Conservation (phyloP, 805 yeast species). For the Yarrowia sp. region DNA sequence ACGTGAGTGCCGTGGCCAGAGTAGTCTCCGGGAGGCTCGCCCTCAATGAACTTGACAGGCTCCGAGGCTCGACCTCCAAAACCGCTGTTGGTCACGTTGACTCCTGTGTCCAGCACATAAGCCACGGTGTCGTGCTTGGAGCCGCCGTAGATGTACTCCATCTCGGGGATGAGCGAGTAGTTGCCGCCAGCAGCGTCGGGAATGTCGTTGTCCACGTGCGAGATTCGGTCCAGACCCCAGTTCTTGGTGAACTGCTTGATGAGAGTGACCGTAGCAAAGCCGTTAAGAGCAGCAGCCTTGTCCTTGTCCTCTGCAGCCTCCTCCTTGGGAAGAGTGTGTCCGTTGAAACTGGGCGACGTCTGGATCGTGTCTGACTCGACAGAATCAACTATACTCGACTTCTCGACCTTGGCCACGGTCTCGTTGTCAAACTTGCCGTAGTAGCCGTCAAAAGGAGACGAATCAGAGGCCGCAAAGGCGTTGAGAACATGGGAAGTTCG, state of each 20-base stretch:
- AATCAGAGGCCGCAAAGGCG: constrained; percentile 1
- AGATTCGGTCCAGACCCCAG: constrained; percentile 92
- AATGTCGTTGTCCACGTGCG: constrained; percentile 48
- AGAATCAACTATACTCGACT: constrained; percentile 4
- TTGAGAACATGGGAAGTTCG: neutral
- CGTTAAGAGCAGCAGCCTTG: neutral
- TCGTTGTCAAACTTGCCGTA: constrained; percentile 18
- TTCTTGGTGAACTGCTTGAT: constrained; percentile 67
- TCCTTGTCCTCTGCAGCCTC: neutral
- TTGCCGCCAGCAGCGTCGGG: constrained; percentile 16
- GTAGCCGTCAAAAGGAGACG: constrained; percentile 28
- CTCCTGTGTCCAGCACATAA: constrained; percentile 90
- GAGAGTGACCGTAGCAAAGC: constrained; percentile 41
- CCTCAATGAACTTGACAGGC: constrained; percentile 82
- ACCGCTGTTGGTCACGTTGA: constrained; percentile 73
- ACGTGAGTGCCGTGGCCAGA: constrained; percentile 97
- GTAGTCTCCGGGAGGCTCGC: constrained; percentile 76
- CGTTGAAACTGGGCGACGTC: constrained; percentile 6
- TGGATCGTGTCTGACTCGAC: constrained; percentile 21
- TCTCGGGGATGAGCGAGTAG: constrained; percentile 13
- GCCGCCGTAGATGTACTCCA: constrained; percentile 15
- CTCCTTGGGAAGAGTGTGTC: neutral
- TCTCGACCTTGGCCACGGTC: neutral
- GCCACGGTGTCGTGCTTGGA: constrained; percentile 72
- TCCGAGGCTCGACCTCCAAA: constrained; percentile 84